Evolutionary conservation across 192 early-diverging fungal species (phyloP).

Genomic region (Backusella tarrabulga): DNA sequence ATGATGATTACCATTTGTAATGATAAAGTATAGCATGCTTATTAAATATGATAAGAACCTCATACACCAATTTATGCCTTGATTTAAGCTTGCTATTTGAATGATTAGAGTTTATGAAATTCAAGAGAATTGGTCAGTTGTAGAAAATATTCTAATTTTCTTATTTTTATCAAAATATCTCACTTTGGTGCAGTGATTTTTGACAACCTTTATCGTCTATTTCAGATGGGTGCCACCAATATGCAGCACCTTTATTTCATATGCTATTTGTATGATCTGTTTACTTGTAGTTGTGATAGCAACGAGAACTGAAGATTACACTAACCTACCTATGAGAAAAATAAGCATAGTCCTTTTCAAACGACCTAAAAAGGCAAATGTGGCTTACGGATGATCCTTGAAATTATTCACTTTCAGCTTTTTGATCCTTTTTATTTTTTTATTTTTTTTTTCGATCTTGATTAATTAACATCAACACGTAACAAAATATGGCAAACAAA

Average conservation of each 20-base stretch:
- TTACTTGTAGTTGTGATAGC: not conserved
- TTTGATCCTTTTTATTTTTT: not conserved
- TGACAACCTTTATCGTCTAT: not conserved
- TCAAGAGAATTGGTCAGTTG: not conserved
- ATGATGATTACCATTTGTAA: not conserved
- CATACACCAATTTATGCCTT: not conserved
- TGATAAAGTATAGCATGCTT: not conserved
- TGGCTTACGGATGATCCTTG: not conserved
- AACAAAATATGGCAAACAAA: not conserved
- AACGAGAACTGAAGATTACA: not conserved
- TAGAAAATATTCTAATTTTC: too few species aligned
- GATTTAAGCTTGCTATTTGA: not conserved
- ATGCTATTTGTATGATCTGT: not conserved
- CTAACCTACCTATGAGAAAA: not conserved
- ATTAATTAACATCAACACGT: not conserved
- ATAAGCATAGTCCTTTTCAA: not conserved
- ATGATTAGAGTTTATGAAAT: not conserved
- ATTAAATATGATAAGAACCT: not conserved
- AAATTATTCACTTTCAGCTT: not conserved
- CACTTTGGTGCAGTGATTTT: not conserved
- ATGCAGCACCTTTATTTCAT: not conserved
- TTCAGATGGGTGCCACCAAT: too few species aligned
- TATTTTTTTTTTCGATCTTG: not conserved
- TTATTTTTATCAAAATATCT: not conserved
- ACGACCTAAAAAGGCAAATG: not conserved